These are phyloP conservation scores for Saccharomycopsis olivae DNA, from an alignment of 805 yeast species.

Conservation along the genomic window DNA sequence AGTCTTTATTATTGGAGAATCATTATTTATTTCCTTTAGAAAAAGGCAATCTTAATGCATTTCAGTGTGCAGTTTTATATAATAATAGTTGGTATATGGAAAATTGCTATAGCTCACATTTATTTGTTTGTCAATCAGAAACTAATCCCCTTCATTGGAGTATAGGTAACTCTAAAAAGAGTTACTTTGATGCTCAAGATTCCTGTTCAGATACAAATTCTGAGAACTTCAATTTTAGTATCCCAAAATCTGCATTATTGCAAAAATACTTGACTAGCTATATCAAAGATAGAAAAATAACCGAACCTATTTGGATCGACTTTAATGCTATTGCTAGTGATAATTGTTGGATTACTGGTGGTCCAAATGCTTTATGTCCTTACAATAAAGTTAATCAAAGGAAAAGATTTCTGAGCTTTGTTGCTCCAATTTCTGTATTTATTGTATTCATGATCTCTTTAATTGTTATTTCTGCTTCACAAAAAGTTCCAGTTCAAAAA, in stretches of 20 bases:
- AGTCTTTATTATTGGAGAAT: neutral
- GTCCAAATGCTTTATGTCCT: conserved; percentile 69
- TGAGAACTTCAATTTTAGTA: conserved; percentile 28
- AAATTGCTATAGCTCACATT: conserved; percentile 49
- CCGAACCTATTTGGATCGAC: conserved; percentile 61
- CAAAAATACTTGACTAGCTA: conserved; percentile 24
- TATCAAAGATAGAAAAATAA: conserved; percentile 20
- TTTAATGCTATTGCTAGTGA: conserved; percentile 63
- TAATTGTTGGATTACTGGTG: conserved; percentile 82
- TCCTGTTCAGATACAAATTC: conserved; percentile 28
- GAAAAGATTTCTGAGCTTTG: conserved; percentile 47
- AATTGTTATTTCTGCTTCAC: conserved; percentile 43
- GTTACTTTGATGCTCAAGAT: conserved; percentile 37
- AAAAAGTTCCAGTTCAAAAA: conserved; percentile 58
- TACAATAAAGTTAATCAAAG: conserved; percentile 47
- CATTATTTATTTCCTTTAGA: neutral
- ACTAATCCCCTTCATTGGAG: conserved; percentile 32
- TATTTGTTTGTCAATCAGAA: conserved; percentile 45
- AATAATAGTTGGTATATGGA: conserved; percentile 49
- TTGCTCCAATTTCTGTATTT: conserved; percentile 58
- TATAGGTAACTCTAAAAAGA: conserved; percentile 22
- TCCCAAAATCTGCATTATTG: conserved; percentile 43
- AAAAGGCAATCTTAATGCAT: conserved; percentile 1
- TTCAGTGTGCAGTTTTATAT: conserved; percentile 13
- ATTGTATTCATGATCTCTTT: conserved; percentile 40